Conservation (phyloP, 2,329 filamentous ascomycete species). For the Pseudogymnoascus pannorum region DNA sequence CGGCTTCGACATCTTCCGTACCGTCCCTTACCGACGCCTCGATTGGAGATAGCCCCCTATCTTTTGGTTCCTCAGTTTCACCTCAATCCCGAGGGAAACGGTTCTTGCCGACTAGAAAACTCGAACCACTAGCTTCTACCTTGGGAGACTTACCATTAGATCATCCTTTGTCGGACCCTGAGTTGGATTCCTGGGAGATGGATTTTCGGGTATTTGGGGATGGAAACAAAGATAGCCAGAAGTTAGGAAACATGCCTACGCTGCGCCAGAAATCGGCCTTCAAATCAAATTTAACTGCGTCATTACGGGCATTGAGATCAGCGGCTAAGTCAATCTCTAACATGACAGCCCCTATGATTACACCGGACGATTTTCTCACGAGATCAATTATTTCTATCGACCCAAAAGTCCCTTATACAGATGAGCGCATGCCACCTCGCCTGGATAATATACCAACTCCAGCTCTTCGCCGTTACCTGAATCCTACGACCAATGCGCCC, state of each 20-base stretch:
- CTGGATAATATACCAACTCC: constrained; percentile 59
- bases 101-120: constrained; percentile 37
- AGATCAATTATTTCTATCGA: constrained; percentile 62
- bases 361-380: constrained; percentile 59
- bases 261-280: constrained; percentile 40
- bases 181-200: constrained; percentile 37
- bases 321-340: constrained; percentile 57
- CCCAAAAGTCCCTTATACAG: constrained; percentile 57
- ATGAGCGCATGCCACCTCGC: constrained; percentile 57
- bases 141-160: constrained; percentile 41
- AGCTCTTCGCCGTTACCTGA: constrained; percentile 59
- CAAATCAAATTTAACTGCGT: constrained; percentile 63
- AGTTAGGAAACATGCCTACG: constrained; percentile 8
- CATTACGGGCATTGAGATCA: constrained; percentile 46
- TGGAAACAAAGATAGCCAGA: constrained; percentile 11
- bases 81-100: constrained; percentile 33
- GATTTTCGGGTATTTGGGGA: constrained; percentile 42
- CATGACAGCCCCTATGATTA: constrained; percentile 56
- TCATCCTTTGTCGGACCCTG: constrained; percentile 41
- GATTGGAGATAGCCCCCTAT: constrained; percentile 25
- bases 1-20: constrained; percentile 53
- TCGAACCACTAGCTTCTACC: constrained; percentile 51
- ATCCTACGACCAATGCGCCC: constrained; percentile 49
- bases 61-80: constrained; percentile 22
- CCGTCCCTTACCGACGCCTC: constrained; percentile 50